phyloP scores from a whole-genome alignment of 768 basidiomycete species.

The Boletus subparvulus region DNA sequence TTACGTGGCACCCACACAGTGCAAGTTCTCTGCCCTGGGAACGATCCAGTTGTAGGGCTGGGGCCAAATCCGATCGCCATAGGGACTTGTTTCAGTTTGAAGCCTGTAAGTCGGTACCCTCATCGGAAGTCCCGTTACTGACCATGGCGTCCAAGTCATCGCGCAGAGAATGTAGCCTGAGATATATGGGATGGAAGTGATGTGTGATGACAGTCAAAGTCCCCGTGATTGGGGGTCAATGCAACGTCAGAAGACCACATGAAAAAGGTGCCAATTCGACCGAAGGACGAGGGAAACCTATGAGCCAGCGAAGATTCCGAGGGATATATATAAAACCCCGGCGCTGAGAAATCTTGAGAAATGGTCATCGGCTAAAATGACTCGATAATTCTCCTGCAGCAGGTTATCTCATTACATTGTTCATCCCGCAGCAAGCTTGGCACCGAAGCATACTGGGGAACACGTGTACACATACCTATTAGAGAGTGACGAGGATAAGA shows the following conservation, averaged over 20 bases:
- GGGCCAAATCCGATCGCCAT: conserved; percentile 1
- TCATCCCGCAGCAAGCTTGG: conserved; percentile 15
- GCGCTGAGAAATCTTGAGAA: conserved; percentile 1
- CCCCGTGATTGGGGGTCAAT: conserved; percentile 10
- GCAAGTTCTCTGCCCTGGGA: neutral
- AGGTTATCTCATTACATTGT: conserved; percentile 12
- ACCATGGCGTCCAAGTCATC: conserved; percentile 16
- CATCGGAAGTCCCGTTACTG: neutral
- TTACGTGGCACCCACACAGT: conserved; percentile 6
- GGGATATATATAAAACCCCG: conserved; percentile 20
- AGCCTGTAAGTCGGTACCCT: neutral
- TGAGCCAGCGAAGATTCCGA: conserved; percentile 2
- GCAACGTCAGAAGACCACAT: conserved; percentile 13
- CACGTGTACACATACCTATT: conserved; percentile 24
- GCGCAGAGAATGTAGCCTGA: neutral
- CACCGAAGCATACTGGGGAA: conserved; percentile 10
- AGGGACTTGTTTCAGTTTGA: conserved; percentile 6
- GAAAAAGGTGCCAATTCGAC: conserved; percentile 9
- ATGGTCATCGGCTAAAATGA: conserved; percentile 9
- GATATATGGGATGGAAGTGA: neutral
- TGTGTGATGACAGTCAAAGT: conserved; percentile 1
- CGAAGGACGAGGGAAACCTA: conserved; percentile 2
- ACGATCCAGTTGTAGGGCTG: neutral
- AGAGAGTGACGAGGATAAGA: conserved; percentile 10
- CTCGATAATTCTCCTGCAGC: conserved; percentile 7